A percentile compares a stretch with the other conserved stretches of the same genome.
Conservation (phyloP, 768 basidiomycete genomes). For the Nevesoporus exiguus region DNA sequence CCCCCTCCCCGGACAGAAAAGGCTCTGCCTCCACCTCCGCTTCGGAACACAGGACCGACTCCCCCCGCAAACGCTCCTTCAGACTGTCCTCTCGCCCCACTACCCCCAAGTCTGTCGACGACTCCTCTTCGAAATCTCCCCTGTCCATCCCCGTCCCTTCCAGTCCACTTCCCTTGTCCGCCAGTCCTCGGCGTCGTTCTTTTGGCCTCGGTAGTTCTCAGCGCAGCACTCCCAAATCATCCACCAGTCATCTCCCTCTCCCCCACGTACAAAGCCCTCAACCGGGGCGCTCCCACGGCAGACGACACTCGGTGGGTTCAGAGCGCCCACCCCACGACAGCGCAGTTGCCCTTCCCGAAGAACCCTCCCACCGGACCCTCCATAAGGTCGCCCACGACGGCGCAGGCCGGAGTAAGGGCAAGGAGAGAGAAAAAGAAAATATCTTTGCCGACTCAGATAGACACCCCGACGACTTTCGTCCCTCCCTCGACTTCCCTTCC, state of each 20-base stretch:
- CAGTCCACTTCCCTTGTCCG: constrained; percentile 30
- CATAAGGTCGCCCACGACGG: constrained; percentile 16
- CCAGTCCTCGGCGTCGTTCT: constrained; percentile 33
- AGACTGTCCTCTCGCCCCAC: constrained; percentile 29
- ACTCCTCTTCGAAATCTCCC: constrained; percentile 14
- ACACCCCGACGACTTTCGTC: constrained; percentile 8
- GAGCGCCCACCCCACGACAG: constrained; percentile 32
- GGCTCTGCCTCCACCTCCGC: constrained; percentile 22
- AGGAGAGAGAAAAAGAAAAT: constrained; percentile 23
- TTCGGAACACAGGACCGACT: constrained; percentile 14
- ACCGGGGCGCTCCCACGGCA: constrained; percentile 20
- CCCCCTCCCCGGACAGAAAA: constrained; percentile 20
- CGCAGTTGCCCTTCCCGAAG: constrained; percentile 32
- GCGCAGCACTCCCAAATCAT: constrained; percentile 29
- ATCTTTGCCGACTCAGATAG: not conserved
- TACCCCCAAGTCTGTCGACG: constrained; percentile 28
- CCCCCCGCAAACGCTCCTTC: constrained; percentile 32
- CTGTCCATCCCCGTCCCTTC: constrained; percentile 29
- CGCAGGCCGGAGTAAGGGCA: constrained; percentile 25
- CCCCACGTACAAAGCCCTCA: constrained; percentile 14
- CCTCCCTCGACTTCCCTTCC: constrained; percentile 19
- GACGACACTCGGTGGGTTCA: constrained; percentile 29
- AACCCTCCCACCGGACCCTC: constrained; percentile 9
- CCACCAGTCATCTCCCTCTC: constrained; percentile 26
- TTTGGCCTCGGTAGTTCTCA: constrained; percentile 31